Evolutionary conservation across 495 filamentous ascomycete species (phyloP), one percentile per base, ranked within the genome.

Genomic region (Cairneyella variabilis): DNA sequence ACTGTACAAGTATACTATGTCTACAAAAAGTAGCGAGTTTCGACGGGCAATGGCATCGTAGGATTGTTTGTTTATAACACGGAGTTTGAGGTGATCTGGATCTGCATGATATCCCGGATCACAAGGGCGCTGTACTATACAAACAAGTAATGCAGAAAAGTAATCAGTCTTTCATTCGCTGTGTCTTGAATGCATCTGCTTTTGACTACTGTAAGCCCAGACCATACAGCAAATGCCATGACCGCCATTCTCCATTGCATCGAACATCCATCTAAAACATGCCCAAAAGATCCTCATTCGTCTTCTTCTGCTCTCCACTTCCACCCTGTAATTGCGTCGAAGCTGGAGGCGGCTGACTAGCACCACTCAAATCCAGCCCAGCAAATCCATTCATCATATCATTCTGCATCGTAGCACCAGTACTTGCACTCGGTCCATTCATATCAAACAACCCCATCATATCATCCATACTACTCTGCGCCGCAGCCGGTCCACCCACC

Each of bases 271-370:
- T 49, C 60, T 82, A 97, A 69, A 96, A 95, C 66, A 98, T 72
- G 18, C 88, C 90, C 68, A 98, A 66, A 50, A 98, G 78, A 71
- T 98, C 93, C 59, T 97, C 90, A 64, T 86, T 93, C 36, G 83
- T 83, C 63, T 85, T 86, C 66, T 84, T 84, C 48, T 61, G 32
- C 14, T 18, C 42, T 18, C 51, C 51, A 20, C n/a, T n/a, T n/a
- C 36, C 40, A 2, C 41, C 37, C 62, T 68, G 60, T 47, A 74
- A 69, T 51, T 78, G 69, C 48, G 74, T 71, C 58, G 77, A 74
- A 10, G 76, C 71, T 21, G 79, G 78, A 42, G 83, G 77, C 47
- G 76, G 78, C 30, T 74, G 66, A 41, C 47, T 56, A 22, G 66
- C 68, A 6, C 82, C 81, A 53, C 83, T 78, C 56, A 98, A 63